These are phyloP conservation scores for Solanum hybrid DNA, from an alignment of 305 asterid species.

Conservation along the genomic window DNA sequence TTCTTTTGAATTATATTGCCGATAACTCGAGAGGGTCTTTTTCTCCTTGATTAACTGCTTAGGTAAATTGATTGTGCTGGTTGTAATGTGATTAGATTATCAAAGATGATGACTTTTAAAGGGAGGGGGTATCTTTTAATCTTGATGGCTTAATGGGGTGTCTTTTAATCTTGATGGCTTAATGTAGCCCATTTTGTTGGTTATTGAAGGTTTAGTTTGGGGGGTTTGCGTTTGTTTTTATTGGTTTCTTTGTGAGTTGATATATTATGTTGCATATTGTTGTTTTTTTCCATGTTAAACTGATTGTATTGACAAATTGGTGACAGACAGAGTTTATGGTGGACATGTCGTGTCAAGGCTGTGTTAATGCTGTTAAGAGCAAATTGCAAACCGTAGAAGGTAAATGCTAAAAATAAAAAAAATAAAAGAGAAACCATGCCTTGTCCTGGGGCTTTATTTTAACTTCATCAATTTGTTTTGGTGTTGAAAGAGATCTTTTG, in stretches of 20 bases:
- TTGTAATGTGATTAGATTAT: not conserved
- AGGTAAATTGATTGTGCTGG: not conserved
- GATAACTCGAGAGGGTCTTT: not conserved
- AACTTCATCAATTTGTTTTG: not conserved
- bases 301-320: not conserved
- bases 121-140: no score
- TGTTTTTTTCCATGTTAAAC: not conserved
- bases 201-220: not conserved
- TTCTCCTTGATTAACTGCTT: not conserved
- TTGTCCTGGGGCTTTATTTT: not conserved
- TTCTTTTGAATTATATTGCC: not conserved
- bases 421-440: not conserved
- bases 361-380: constrained; percentile 72
- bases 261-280: not conserved
- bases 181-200: not conserved
- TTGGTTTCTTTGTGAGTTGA: constrained; percentile 1
- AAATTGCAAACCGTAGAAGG: constrained; percentile 74
- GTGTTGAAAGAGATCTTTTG: not conserved
- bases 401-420: constrained; percentile 15
- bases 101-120: not conserved
- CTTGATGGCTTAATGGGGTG: no score
- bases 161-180: not conserved
- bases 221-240: not conserved
- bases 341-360: constrained; percentile 89
- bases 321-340: constrained; percentile 93